Conservation (phyloP, 768 basidiomycete genomes). For the Agrocybe pediades region DNA sequence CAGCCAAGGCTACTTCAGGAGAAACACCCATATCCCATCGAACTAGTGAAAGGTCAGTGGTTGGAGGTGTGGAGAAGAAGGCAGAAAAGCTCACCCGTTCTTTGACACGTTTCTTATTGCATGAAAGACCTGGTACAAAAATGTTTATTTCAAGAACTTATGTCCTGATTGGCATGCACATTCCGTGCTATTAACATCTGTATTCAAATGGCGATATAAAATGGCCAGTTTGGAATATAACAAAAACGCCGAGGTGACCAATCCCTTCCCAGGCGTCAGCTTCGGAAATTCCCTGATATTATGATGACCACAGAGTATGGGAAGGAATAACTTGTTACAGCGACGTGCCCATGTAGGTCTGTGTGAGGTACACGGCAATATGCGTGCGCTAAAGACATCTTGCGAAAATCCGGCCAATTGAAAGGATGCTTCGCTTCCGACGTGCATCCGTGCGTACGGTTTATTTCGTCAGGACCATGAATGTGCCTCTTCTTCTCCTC, state of each 20-base stretch:
- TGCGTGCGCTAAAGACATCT: background rate
- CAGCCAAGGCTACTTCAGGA: slow-evolving; percentile 16
- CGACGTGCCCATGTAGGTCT: background rate
- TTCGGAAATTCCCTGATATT: background rate
- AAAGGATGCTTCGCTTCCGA: slow-evolving; percentile 1
- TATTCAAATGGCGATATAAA: background rate
- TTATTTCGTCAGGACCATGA: background rate
- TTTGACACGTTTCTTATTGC: slow-evolving; percentile 8
- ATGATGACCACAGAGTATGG: background rate
- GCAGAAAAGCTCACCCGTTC: background rate
- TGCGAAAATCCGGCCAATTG: background rate
- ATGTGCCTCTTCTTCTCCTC: background rate
- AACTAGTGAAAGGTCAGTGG: background rate
- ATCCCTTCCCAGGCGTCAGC: slow-evolving; percentile 5
- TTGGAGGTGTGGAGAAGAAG: background rate
- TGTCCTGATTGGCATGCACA: slow-evolving; percentile 4
- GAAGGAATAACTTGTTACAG: background rate
- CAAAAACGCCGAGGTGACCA: slow-evolving; percentile 2
- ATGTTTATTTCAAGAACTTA: slow-evolving; percentile 1
- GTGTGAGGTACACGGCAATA: background rate
- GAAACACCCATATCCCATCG: slow-evolving; percentile 17
- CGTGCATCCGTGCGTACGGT: background rate
- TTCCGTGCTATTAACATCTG: slow-evolving; percentile 1
- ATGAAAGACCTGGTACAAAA: background rate
- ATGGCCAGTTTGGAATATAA: background rate